Base-by-base conservation (phyloP, 2,329 filamentous ascomycete genomes). In the Onygena corvina region DNA sequence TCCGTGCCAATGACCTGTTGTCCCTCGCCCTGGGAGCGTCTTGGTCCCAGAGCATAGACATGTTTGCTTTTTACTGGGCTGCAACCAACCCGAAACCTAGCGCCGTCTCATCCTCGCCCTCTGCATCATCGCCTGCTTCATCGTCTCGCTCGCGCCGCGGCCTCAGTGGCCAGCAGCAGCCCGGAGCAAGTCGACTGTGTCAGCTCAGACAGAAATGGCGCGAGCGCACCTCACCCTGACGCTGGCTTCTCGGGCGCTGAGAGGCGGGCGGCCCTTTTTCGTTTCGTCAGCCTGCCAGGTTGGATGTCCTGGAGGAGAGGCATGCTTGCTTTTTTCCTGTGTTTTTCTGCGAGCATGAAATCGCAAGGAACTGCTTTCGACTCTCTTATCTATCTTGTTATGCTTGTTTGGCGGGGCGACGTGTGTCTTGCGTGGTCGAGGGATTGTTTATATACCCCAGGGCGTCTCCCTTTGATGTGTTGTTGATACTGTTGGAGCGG, bases 21-120 rank as follows among this genome's bases (percentile, higher is more conserved):
- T 21, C 35, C 7, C 14, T 3, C 21, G 4, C 21, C 12, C 14
- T 20, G 14, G 21, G n/a, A 12, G 35, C 25, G 25, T 40, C 35
- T 40, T 40, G 35, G 12, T 40, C 21, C 23, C 21, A 9, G 18
- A 20, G 6, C 14, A 21, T 40, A 16, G 6, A 21, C 21, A 40
- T 40, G 35, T 23, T 40, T 40, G 35, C 35, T 40, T 35, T 35
- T 16, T 16, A 6, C 33, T 35, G 33, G 38, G 21, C 27, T 14
- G 38, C 38, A n/a, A 23, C 38, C 38, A 42, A 42, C 38, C 21
- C 38, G 38, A 42, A 42, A 42, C 38, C 38, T 42, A 42, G 38
- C 38, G 38, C 38, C 11, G 20, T 42, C 38, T 29, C 21, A 16
- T 42, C 38, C 12, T 27, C 38, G 21, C 12, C 33, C 33, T 23